Conservation (phyloP, 1,284 basidiomycete species). For the Amylostereum areolatum region DNA sequence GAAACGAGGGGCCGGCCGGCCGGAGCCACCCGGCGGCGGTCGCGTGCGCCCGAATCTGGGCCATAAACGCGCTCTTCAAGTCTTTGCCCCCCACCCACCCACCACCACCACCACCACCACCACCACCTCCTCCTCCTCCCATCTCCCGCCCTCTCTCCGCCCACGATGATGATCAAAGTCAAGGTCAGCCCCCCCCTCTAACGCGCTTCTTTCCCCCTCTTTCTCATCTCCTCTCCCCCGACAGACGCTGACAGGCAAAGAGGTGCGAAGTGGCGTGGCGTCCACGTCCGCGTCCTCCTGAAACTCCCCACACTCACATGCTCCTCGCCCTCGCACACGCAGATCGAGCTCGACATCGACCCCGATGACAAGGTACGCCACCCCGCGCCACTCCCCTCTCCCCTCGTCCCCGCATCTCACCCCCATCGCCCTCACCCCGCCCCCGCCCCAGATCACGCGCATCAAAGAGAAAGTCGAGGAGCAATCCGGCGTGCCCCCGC, state of each 20-base stretch:
- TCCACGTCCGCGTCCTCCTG: neutral
- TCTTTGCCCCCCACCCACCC: no score
- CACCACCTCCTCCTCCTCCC: no score
- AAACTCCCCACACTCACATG: neutral
- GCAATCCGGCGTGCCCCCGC: slow-evolving; percentile 97
- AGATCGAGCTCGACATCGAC: slow-evolving; percentile 98
- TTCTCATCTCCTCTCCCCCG: slow-evolving; percentile 6
- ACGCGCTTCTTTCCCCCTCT: slow-evolving; percentile 4
- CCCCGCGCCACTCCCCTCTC: no score
- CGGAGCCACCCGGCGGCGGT: no score
- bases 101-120: no score
- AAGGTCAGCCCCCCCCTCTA: slow-evolving; percentile 43
- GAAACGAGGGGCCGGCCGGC: no score
- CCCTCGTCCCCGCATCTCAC: no score
- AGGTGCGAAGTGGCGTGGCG: slow-evolving; percentile 49
- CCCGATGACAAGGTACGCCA: slow-evolving; percentile 75
- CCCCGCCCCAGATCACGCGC: slow-evolving; percentile 65
- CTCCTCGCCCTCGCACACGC: slow-evolving; percentile 3
- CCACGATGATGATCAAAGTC: slow-evolving; percentile 75
- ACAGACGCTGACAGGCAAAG: slow-evolving; percentile 90
- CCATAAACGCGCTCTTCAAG: no score
- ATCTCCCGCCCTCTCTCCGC: neutral
- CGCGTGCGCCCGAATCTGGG: no score
- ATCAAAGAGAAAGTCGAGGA: slow-evolving; percentile 99
- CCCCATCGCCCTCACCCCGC: neutral